phyloP scores from a whole-genome alignment of 768 basidiomycete species.

The Pulveroboletus sp. region DNA sequence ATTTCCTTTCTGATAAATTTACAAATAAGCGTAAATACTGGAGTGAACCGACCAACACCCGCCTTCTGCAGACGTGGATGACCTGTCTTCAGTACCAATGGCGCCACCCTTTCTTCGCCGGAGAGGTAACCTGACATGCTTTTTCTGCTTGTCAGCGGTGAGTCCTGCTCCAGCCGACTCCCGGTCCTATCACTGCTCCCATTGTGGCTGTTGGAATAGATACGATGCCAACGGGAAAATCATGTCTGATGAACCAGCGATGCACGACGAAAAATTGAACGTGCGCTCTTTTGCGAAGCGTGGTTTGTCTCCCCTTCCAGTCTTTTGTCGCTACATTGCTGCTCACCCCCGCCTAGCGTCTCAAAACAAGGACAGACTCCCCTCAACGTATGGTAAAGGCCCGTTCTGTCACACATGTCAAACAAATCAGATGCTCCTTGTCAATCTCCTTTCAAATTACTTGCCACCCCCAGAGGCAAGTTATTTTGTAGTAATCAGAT shows the following conservation, averaged over 20 bases:
- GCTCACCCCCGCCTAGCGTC: conserved; percentile 43
- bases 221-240: conserved; percentile 72
- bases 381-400: conserved; percentile 49
- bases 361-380: conserved; percentile 64
- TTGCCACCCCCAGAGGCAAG: conserved; percentile 74
- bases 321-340: not conserved
- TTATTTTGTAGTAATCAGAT: not conserved
- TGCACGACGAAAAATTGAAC: conserved; percentile 79
- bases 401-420: conserved; percentile 86
- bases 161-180: conserved; percentile 42
- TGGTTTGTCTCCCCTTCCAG: conserved; percentile 39
- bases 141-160: conserved; percentile 58
- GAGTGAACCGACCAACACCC: not conserved
- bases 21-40: conserved; percentile 9
- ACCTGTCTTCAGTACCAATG: conserved; percentile 8
- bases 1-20: conserved; percentile 21
- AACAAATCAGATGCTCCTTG: conserved; percentile 86
- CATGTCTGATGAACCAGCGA: conserved; percentile 80
- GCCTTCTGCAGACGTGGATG: not conserved
- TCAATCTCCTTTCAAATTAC: conserved; percentile 87
- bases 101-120: conserved; percentile 45
- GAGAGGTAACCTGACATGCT: conserved; percentile 51
- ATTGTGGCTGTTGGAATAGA: conserved; percentile 72
- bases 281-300: conserved; percentile 62
- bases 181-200: conserved; percentile 58